A percentile compares a stretch with the other conserved stretches of the same genome.
phyloP scores from a whole-genome alignment of 192 early-diverging fungal species.

The Allomyces arbusculus region DNA sequence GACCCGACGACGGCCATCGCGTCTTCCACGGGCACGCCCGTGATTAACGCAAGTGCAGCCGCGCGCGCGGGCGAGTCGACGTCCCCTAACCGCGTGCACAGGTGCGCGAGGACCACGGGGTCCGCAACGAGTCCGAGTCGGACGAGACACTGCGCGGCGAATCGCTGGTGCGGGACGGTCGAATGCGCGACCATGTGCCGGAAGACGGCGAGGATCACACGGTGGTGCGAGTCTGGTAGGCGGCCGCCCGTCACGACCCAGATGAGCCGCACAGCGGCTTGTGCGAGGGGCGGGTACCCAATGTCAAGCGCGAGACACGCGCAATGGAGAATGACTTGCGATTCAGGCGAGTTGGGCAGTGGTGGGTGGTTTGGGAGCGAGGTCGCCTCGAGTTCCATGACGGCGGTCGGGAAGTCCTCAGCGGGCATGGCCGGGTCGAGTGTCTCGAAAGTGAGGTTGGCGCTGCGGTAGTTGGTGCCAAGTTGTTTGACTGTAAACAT shows the following conservation, averaged over 20 bases:
- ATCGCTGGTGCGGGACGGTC: neutral
- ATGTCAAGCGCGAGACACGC: neutral
- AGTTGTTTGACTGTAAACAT: no score
- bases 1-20: neutral
- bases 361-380: no score
- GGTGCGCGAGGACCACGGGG: neutral
- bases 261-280: neutral
- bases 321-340: no score
- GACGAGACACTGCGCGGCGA: neutral
- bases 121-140: neutral
- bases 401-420: no score
- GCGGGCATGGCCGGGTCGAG: no score
- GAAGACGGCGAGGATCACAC: neutral
- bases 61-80: neutral
- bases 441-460: no score
- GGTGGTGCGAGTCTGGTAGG: neutral
- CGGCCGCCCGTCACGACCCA: neutral
- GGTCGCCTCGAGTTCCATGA: no score
- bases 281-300: neutral
- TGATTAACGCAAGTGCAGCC: neutral
- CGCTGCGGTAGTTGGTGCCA: no score
- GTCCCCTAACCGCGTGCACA: neutral
- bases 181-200: neutral
- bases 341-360: no score
- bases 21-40: neutral